Conservation (phyloP, 1,139 yeast species). For the Diutina ranongensis region DNA sequence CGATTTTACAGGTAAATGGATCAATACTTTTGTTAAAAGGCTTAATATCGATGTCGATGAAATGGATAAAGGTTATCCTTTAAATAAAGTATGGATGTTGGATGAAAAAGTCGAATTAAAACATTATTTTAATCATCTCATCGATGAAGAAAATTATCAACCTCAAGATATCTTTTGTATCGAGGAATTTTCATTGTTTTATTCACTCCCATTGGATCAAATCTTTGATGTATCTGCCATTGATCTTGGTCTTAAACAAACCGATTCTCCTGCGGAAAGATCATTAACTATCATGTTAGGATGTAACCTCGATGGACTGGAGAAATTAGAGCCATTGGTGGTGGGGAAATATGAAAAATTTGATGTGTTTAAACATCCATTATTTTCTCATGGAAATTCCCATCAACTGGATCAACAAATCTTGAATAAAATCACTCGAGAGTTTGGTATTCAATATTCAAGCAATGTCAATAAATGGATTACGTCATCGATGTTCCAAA, state of each 20-base stretch:
- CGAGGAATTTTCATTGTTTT: constrained; percentile 52
- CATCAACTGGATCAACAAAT: constrained; percentile 11
- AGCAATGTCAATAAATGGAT: constrained; percentile 56
- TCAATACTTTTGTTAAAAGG: constrained; percentile 43
- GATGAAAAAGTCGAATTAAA: constrained; percentile 42
- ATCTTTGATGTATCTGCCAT: constrained; percentile 37
- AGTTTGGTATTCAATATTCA: constrained; percentile 31
- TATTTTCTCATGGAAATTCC: constrained; percentile 18
- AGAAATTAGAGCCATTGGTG: constrained; percentile 46
- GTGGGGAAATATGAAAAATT: constrained; percentile 52
- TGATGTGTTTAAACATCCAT: constrained; percentile 27
- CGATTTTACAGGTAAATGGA: constrained; percentile 55
- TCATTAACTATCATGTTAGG: constrained; percentile 54
- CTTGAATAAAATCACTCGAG: background rate
- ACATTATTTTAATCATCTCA: constrained; percentile 21
- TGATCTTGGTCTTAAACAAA: constrained; percentile 33
- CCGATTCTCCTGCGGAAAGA: constrained; percentile 37
- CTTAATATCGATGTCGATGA: constrained; percentile 44
- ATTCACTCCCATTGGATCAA: constrained; percentile 51
- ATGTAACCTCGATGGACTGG: constrained; percentile 51
- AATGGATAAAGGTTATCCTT: constrained; percentile 24
- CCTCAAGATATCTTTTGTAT: constrained; percentile 47
- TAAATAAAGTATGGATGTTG: constrained; percentile 50
- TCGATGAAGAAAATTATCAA: constrained; percentile 23
- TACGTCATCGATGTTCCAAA: constrained; percentile 54